Percentiles rank a stretch among this genome's conserved stretches.
phyloP scores from a whole-genome alignment of 1,284 basidiomycete species.

The Polyporus tsugae region DNA sequence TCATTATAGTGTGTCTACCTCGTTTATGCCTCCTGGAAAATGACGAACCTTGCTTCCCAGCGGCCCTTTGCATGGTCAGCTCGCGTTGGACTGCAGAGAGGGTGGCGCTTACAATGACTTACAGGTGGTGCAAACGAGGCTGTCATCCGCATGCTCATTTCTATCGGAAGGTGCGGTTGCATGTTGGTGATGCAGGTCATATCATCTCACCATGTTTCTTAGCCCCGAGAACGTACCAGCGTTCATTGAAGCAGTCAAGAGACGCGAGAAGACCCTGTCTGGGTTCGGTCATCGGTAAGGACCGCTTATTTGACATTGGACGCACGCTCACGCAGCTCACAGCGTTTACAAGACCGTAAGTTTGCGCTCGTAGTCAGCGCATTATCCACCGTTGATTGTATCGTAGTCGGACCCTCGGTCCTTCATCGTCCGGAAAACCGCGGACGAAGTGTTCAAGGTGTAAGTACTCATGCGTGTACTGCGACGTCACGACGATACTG shows the following conservation, averaged over 20 bases:
- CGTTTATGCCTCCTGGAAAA: background rate
- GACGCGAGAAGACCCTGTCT: conserved; percentile 84
- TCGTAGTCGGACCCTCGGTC: conserved; percentile 84
- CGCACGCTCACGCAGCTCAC: background rate
- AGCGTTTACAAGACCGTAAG: conserved; percentile 84
- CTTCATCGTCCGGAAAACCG: conserved; percentile 87
- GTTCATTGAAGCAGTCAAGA: conserved; percentile 87
- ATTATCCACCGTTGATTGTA: background rate
- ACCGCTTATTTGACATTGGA: background rate
- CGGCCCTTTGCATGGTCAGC: conserved; percentile 79
- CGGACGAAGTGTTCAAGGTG: conserved; percentile 89
- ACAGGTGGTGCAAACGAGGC: conserved; percentile 87
- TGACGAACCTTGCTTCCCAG: conserved; percentile 44
- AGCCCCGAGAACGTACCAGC: conserved; percentile 86
- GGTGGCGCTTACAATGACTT: conserved; percentile 8
- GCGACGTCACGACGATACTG: background rate
- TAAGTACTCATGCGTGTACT: conserved; percentile 43
- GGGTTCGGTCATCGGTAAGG: conserved; percentile 85
- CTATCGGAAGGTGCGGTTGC: conserved; percentile 76
- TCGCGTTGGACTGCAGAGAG: background rate
- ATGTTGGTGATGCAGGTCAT: background rate
- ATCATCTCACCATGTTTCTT: conserved; percentile 5
- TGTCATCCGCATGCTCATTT: conserved; percentile 89
- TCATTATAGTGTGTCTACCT: conserved; percentile 72
- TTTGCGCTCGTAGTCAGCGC: conserved; percentile 14